These are phyloP conservation scores for Oenanthe sinensis DNA, from an alignment of 129 eudicot genomes.

Conservation along the genomic window DNA sequence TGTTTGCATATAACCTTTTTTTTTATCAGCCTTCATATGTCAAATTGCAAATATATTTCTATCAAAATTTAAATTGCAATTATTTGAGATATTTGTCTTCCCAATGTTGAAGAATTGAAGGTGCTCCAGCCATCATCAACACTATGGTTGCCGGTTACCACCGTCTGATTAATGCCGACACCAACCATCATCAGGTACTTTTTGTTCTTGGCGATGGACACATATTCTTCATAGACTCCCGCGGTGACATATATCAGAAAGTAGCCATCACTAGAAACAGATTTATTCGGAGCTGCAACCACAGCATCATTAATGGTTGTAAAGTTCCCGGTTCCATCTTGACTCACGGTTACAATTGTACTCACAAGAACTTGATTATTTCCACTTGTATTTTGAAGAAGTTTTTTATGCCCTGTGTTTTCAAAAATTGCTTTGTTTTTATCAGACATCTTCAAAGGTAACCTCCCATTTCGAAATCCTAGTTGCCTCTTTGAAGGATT, in stretches of 20 bases:
- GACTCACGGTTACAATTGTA: neutral
- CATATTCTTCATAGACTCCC: conserved; percentile 6
- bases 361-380: conserved; percentile 6
- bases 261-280: neutral
- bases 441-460: conserved; percentile 25
- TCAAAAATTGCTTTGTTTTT: conserved; percentile 10
- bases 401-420: neutral
- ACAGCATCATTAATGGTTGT: conserved; percentile 2
- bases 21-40: too few species aligned
- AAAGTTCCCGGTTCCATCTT: conserved; percentile 1
- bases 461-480: conserved; percentile 1
- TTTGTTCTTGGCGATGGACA: neutral
- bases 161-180: conserved; percentile 1
- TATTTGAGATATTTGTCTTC: neutral
- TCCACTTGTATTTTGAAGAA: neutral
- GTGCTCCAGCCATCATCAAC: conserved; percentile 9
- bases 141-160: neutral
- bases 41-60: too few species aligned
- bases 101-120: neutral
- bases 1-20: too few species aligned
- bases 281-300: conserved; percentile 2
- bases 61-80: too few species aligned
- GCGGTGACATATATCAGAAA: neutral
- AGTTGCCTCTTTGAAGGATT: conserved; percentile 4
- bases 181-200: conserved; percentile 2